Percentiles rank a stretch among this genome's conserved stretches.
Evolutionary conservation across 306 rosid species (phyloP).

Genomic region (Chamaecrista fasciculata): DNA sequence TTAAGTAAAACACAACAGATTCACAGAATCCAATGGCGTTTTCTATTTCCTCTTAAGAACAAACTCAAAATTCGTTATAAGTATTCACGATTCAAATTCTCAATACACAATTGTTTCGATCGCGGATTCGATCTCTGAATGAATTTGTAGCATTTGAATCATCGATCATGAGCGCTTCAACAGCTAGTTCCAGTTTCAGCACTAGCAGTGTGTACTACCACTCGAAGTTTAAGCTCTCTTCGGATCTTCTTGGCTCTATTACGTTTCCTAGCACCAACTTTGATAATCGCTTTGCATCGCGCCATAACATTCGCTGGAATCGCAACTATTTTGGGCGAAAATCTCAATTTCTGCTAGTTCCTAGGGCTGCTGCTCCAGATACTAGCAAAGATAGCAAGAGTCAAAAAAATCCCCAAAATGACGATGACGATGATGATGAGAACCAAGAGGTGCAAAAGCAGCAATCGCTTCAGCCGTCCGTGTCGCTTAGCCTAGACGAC

Average conservation of each 20-base stretch:
- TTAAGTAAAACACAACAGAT: background rate
- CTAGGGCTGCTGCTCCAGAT: slow-evolving; percentile 30
- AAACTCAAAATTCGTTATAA: background rate
- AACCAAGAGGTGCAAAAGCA: slow-evolving; percentile 14
- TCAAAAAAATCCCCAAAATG: slow-evolving; percentile 17
- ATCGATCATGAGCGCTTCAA: slow-evolving; percentile 33
- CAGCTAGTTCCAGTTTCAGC: slow-evolving; percentile 26
- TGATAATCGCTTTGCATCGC: background rate
- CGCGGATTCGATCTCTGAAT: background rate
- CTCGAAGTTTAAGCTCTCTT: slow-evolving; percentile 15
- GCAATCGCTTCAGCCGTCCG: slow-evolving; percentile 36
- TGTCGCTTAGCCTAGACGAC: slow-evolving; percentile 65
- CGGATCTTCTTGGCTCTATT: slow-evolving; percentile 16
- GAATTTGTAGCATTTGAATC: background rate
- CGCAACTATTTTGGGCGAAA: background rate
- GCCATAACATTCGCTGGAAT: background rate
- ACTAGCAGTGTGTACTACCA: slow-evolving; percentile 3
- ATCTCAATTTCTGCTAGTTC: slow-evolving; percentile 5
- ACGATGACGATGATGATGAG: background rate
- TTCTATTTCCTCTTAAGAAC: background rate
- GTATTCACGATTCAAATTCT: background rate
- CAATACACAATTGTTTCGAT: background rate
- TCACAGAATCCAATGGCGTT: background rate
- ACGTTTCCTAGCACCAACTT: slow-evolving; percentile 23
- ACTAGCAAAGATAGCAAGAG: slow-evolving; percentile 32